A percentile compares a stretch with the other conserved stretches of the same genome.
These are phyloP conservation scores for Diversispora eburnea DNA, from an alignment of 192 early-diverging fungal species.

Conservation along the genomic window DNA sequence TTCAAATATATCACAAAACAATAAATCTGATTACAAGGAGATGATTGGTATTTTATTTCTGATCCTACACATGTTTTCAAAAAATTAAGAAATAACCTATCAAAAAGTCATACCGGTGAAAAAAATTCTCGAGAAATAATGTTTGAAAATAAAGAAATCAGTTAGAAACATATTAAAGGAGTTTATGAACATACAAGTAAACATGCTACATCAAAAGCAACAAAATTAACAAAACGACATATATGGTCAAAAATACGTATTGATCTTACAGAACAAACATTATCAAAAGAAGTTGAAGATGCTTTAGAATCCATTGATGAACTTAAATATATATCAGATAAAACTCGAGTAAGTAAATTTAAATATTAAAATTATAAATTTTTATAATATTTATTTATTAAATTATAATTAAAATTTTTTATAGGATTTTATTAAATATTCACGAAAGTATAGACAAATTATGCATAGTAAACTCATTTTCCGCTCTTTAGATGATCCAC, in stretches of 20 bases:
- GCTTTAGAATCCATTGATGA: not conserved
- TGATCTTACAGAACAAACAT: not conserved
- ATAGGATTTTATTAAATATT: not conserved
- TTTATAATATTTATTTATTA: too few relatives aligned
- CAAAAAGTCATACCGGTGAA: too few relatives aligned
- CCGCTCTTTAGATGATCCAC: not conserved
- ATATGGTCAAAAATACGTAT: too few relatives aligned
- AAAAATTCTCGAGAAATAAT: too few relatives aligned
- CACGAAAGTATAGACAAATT: not conserved
- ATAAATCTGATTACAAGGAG: not conserved
- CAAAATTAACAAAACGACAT: too few relatives aligned
- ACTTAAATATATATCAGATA: not conserved
- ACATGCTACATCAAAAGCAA: not conserved
- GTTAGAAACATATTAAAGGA: too few relatives aligned
- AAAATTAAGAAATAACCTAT: not conserved
- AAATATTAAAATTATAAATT: too few relatives aligned
- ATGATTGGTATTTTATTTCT: not conserved
- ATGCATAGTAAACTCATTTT: not conserved
- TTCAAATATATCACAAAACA: not conserved
- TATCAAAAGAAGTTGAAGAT: not conserved
- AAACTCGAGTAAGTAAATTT: too few relatives aligned
- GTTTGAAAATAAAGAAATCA: too few relatives aligned
- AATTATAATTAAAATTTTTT: not conserved
- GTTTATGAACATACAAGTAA: not conserved
- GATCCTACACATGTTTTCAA: not conserved